Evolutionary conservation across 108 stramenopile genomes (phyloP).

Genomic region (Tribonema minus): DNA sequence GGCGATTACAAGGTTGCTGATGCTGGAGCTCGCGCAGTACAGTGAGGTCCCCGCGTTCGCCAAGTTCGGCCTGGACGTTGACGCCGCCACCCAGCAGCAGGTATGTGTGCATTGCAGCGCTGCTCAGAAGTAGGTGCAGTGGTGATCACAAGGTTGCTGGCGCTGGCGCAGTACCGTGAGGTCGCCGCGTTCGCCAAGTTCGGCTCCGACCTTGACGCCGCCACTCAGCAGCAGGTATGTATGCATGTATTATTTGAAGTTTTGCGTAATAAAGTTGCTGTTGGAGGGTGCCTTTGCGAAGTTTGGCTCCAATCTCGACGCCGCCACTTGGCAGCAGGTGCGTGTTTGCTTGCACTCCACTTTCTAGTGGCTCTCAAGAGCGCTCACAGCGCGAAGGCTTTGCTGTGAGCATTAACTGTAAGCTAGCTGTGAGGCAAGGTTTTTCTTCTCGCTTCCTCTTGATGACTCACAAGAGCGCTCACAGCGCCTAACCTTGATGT

Average conservation of each 20-base stretch:
- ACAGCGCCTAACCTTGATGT: too few species aligned
- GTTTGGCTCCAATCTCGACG: slow-evolving; percentile 99
- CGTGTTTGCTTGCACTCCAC: too few species aligned
- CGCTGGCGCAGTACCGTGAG: slow-evolving; percentile 99
- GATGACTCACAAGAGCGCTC: too few species aligned
- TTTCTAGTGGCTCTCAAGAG: too few species aligned
- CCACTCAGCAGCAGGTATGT: slow-evolving; percentile 80
- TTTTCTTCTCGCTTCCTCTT: too few species aligned
- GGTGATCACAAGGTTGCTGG: slow-evolving; percentile 99
- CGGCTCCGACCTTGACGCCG: slow-evolving; percentile 97
- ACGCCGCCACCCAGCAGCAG: slow-evolving; percentile 94
- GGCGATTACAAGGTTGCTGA: too few species aligned
- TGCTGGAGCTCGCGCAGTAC: slow-evolving; percentile 99
- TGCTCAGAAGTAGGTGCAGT: too few species aligned
- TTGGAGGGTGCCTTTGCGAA: slow-evolving; percentile 99
- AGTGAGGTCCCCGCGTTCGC: slow-evolving; percentile 99
- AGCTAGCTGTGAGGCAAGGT: too few species aligned
- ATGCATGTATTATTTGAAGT: neutral
- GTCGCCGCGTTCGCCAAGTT: slow-evolving; percentile 99
- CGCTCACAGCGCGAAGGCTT: too few species aligned
- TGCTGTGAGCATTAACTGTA: too few species aligned
- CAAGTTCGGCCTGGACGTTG: slow-evolving; percentile 99
- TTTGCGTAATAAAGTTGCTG: too few species aligned
- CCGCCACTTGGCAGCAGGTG: slow-evolving; percentile 88
- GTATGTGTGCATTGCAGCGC: neutral